Percentiles rank a stretch among this genome's conserved stretches.
These are phyloP conservation scores for Phytophthora idaei DNA, from an alignment of 352 stramenopile species.

Conservation along the genomic window DNA sequence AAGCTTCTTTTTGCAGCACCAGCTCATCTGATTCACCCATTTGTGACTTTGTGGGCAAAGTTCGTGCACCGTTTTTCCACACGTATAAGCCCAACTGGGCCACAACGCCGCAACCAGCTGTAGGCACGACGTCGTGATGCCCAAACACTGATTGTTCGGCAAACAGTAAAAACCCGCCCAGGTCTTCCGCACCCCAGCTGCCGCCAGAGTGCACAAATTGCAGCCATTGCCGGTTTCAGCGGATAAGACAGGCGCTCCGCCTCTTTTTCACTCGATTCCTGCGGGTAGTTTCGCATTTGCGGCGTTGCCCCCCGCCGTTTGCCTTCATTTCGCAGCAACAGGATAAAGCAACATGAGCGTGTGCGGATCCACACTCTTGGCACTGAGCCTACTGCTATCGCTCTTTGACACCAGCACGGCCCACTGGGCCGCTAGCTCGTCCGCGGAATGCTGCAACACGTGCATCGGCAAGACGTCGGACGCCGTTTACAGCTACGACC, in stretches of 20 bases:
- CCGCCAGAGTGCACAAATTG: background rate
- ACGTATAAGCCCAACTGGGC: conserved; percentile 11
- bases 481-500: conserved; percentile 69
- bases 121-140: background rate
- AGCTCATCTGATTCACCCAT: conserved; percentile 10
- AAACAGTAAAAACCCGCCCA: conserved; percentile 30
- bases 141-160: background rate
- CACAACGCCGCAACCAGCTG: conserved; percentile 25
- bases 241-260: conserved; percentile 37
- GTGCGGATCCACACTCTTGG: background rate
- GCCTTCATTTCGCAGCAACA: conserved; percentile 21
- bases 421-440: conserved; percentile 23
- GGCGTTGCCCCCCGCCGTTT: background rate
- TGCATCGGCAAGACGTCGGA: conserved; percentile 75
- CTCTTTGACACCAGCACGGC: background rate
- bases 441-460: conserved; percentile 57
- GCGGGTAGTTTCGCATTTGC: conserved; percentile 27
- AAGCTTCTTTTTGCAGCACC: background rate
- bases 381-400: conserved; percentile 3
- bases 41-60: background rate
- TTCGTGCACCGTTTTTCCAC: background rate
- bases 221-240: conserved; percentile 18
- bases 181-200: conserved; percentile 12
- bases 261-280: conserved; percentile 25
- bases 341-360: conserved; percentile 3